These are phyloP conservation scores for Diaporthe capsici DNA, from an alignment of 2,329 filamentous ascomycete genomes.

Conservation along the genomic window DNA sequence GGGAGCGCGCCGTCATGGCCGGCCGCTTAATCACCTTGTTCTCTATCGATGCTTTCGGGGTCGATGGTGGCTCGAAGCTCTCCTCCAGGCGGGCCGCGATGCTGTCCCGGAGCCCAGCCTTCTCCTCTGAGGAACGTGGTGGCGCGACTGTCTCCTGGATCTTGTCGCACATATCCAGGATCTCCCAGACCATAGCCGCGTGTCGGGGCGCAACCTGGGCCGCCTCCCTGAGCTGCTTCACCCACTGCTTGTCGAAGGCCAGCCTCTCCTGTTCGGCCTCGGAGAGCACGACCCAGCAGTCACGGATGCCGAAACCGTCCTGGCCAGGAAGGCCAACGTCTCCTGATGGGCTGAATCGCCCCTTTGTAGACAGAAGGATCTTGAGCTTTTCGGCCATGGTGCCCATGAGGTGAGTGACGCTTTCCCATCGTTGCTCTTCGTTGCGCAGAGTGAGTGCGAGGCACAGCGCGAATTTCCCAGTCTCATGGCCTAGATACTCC, in stretches of 20 bases:
- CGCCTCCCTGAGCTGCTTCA: conserved; percentile 31
- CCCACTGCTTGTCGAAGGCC: conserved; percentile 30
- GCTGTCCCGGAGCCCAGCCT: conserved; percentile 2
- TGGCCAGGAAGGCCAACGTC: conserved; percentile 36
- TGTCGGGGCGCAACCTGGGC: conserved; percentile 32
- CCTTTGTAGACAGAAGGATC: conserved; percentile 32
- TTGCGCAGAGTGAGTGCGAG: conserved; percentile 32
- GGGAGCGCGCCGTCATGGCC: conserved; percentile 23
- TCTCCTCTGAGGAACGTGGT: conserved; percentile 21
- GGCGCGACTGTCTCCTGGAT: conserved; percentile 35
- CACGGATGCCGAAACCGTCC: conserved; percentile 34
- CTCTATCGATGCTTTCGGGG: background rate
- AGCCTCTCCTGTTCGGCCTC: conserved; percentile 35
- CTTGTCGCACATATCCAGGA: conserved; percentile 24
- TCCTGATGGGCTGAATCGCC: conserved; percentile 28
- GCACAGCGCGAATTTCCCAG: conserved; percentile 34
- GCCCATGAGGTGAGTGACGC: conserved; percentile 31
- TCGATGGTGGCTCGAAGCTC: background rate
- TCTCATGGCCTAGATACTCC: conserved; percentile 33
- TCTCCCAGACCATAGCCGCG: conserved; percentile 30
- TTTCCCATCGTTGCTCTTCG: conserved; percentile 34
- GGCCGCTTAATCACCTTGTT: conserved; percentile 31
- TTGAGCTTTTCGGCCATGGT: conserved; percentile 35
- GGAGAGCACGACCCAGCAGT: conserved; percentile 39
- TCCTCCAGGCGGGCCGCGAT: conserved; percentile 25